phyloP scores from a whole-genome alignment of 495 filamentous ascomycete genomes.

The Beverwykella pulmonaria region DNA sequence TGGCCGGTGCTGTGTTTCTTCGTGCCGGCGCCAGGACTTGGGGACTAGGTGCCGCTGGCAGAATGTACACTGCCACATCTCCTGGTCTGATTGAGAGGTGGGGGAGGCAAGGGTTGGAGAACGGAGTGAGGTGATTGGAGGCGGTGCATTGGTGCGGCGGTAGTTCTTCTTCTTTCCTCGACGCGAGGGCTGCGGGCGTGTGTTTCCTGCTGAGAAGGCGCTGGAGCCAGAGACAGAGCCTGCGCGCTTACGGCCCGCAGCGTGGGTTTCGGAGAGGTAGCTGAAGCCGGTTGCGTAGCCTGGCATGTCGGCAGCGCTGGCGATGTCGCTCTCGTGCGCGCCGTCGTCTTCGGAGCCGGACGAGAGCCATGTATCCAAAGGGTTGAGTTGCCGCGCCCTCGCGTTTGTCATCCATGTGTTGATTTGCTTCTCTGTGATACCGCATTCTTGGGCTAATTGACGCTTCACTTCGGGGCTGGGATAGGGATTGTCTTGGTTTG shows the following conservation, averaged over 20 bases:
- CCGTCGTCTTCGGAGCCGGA: conserved; percentile 30
- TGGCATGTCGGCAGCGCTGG: conserved; percentile 9
- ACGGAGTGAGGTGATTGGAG: conserved; percentile 1
- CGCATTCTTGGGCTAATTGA: conserved; percentile 31
- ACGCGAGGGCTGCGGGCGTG: conserved; percentile 10
- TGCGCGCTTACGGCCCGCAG: neutral
- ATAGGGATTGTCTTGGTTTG: conserved; percentile 32
- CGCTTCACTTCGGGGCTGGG: conserved; percentile 24
- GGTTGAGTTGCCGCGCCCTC: conserved; percentile 30
- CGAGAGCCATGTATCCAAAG: conserved; percentile 31
- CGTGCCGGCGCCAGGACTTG: conserved; percentile 40
- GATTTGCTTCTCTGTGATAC: conserved; percentile 38
- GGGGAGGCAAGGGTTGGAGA: neutral
- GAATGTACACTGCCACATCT: conserved; percentile 40
- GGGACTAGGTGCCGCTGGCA: conserved; percentile 25
- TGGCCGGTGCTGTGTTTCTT: conserved; percentile 39
- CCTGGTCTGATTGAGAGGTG: conserved; percentile 15
- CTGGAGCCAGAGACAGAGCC: conserved; percentile 28
- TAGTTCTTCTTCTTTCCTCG: conserved; percentile 39
- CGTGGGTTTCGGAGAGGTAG: neutral
- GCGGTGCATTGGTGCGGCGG: conserved; percentile 6
- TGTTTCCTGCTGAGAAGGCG: conserved; percentile 13
- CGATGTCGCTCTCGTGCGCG: conserved; percentile 28
- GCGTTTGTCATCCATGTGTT: conserved; percentile 36
- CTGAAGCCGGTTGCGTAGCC: conserved; percentile 14